Evolutionary conservation across 768 basidiomycete genomes (phyloP).

Genomic region (Pleurotus pulmonarius): DNA sequence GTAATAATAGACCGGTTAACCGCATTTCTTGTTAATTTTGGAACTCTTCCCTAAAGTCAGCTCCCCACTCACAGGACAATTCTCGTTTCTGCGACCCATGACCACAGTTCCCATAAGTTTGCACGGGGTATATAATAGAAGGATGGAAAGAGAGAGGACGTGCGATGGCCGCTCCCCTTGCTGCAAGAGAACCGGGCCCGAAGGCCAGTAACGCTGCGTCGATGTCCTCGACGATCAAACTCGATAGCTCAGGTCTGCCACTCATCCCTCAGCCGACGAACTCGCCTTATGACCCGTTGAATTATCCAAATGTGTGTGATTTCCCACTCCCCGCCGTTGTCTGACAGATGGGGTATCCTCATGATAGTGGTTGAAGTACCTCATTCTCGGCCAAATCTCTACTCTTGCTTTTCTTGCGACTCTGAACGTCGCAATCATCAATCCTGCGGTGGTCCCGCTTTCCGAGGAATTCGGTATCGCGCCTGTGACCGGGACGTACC

Average conservation of each 20-base stretch:
- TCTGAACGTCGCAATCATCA: constrained; percentile 33
- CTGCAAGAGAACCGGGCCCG: no score
- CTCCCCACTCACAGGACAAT: no score
- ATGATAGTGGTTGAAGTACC: constrained; percentile 31
- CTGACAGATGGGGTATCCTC: not conserved
- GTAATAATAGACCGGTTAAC: no score
- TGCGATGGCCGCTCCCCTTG: no score
- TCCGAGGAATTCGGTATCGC: constrained; percentile 32
- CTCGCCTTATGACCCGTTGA: constrained; percentile 36
- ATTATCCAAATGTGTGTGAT: constrained; percentile 30
- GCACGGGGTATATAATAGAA: no score
- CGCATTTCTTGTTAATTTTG: no score
- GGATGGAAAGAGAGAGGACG: no score
- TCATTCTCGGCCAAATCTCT: constrained; percentile 27
- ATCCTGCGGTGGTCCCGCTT: constrained; percentile 34
- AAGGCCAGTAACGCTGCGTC: not conserved
- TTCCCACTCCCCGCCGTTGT: not conserved
- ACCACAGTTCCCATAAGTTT: no score
- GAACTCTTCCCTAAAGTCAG: no score
- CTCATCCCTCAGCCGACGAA: constrained; percentile 39
- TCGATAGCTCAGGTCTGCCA: constrained; percentile 32
- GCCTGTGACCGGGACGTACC: constrained; percentile 34
- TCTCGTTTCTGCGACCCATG: no score
- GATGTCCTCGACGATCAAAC: constrained; percentile 16
- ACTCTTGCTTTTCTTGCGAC: constrained; percentile 33